Evolutionary conservation across 2,329 filamentous ascomycete genomes (phyloP), one percentile per base, ranked within the genome.

Genomic region (Epichloe scottii): DNA sequence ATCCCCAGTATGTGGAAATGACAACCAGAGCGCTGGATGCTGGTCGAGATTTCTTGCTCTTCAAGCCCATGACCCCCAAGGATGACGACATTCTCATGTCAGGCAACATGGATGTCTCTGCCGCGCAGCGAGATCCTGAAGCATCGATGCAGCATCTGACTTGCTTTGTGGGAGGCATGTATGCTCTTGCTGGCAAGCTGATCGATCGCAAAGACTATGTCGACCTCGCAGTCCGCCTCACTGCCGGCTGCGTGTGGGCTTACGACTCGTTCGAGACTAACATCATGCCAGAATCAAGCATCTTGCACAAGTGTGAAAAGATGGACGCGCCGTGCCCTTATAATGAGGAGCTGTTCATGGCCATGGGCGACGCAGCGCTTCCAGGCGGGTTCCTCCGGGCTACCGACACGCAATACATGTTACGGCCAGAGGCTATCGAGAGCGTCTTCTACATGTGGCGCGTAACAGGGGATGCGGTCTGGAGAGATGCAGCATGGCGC

Each of bases 111-210:
- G 57, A 66, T 38, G 60, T 62, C 34, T 59, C 60, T 14, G 57
- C 59, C 17, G 55, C 52, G 14, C 56, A 58, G 45, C 54, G 60
- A 19, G 62, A 67, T 21, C 62, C 69, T 15, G 56, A 57, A 8
- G 55, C 61, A 21, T 63, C 69, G 52, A 68, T 67, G 62, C 63
- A 83, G 52, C 85, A 89, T 61, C 69, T 87, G 2, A 75, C 77
- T 3, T 89, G 85, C 64, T 89, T 87, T 60, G 71, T 78, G 3
- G 85, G 85, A 6, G 85, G 84, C 10, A 82, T 85, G 71, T 82
- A 86, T 44, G 84, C 73, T 1, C 73, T 89, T 37, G 82, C 78
- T 1, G 80, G 84, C 1, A 78, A 75, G 53, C 69, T 88, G 26
- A 78, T 86, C 52, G 63, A 67, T 1, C 66, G 68, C 17, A 61